phyloP scores from a whole-genome alignment of 768 basidiomycete species.

The Rhodosporidiobolus sp. region DNA sequence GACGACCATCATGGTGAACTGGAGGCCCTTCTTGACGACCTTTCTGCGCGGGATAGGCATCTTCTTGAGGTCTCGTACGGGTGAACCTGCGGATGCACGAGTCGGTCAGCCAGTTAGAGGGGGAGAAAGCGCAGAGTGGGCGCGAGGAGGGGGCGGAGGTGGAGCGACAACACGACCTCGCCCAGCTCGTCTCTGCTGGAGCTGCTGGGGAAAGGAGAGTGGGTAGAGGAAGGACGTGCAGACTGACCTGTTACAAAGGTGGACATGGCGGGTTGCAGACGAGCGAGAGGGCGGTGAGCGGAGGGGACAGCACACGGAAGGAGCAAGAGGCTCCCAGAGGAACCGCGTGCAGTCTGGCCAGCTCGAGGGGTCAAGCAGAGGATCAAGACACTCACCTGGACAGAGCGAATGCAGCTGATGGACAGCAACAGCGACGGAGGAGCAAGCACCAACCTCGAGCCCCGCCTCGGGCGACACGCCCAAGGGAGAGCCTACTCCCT shows the following conservation, averaged over 20 bases:
- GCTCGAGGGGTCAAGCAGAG: no score
- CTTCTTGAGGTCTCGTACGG: background rate
- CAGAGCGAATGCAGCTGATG: no score
- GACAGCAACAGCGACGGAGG: no score
- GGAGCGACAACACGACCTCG: background rate
- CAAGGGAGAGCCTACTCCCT: no score
- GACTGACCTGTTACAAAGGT: background rate
- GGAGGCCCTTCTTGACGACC: conserved; percentile 92
- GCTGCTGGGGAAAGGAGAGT: background rate
- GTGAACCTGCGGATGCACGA: background rate
- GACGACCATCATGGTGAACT: conserved; percentile 96
- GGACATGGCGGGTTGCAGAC: background rate
- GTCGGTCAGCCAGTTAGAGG: background rate
- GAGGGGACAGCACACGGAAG: background rate
- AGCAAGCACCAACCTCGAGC: no score
- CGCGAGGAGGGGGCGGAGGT: background rate
- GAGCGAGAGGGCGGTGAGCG: background rate
- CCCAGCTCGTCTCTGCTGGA: background rate
- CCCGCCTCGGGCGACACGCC: no score
- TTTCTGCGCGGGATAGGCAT: conserved; percentile 53
- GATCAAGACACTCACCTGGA: no score
- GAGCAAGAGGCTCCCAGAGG: no score
- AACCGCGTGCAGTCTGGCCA: no score
- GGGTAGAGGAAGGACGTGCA: background rate
- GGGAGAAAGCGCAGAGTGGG: background rate